Conservation (phyloP, 2,329 filamentous ascomycete species). For the Xylariaceae sp. region DNA sequence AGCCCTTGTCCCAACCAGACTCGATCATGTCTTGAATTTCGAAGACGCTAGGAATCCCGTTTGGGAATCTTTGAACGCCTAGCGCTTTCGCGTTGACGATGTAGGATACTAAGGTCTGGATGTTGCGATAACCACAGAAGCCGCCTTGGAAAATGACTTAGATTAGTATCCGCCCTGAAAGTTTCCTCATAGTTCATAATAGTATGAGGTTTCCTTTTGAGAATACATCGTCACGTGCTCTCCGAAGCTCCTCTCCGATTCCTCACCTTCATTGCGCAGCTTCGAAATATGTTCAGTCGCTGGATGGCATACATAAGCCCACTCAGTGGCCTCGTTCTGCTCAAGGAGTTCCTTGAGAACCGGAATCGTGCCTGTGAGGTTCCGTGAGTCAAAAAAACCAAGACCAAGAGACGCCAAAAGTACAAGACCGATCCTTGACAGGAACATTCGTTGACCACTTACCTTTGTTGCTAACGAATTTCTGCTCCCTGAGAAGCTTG, state of each 20-base stretch:
- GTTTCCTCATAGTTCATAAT: too few species aligned
- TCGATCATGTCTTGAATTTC: constrained; percentile 85
- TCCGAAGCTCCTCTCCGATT: too few species aligned
- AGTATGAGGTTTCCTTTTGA: too few species aligned
- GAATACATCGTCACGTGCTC: too few species aligned
- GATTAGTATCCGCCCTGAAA: too few species aligned
- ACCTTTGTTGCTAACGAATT: constrained; percentile 53
- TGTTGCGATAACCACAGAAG: constrained; percentile 94
- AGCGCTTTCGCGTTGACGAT: constrained; percentile 56
- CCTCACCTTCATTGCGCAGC: constrained; percentile 63
- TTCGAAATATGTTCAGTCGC: constrained; percentile 77
- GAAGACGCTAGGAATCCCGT: constrained; percentile 69
- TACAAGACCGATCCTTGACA: too few species aligned
- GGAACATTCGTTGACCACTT: constrained; percentile 19
- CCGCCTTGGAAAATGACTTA: too few species aligned
- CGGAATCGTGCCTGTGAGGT: constrained; percentile 51
- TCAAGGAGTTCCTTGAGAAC: constrained; percentile 61
- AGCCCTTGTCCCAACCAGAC: constrained; percentile 78
- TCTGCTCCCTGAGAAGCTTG: constrained; percentile 56
- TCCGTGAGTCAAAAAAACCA: constrained; percentile 3
- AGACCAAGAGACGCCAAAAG: too few species aligned
- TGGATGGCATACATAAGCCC: constrained; percentile 76
- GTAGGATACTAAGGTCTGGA: constrained; percentile 85
- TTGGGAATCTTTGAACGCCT: constrained; percentile 58
- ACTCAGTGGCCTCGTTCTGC: constrained; percentile 59